Evolutionary conservation across 78 protist species (phyloP).

Genomic region (Diacronema lutheri): DNA sequence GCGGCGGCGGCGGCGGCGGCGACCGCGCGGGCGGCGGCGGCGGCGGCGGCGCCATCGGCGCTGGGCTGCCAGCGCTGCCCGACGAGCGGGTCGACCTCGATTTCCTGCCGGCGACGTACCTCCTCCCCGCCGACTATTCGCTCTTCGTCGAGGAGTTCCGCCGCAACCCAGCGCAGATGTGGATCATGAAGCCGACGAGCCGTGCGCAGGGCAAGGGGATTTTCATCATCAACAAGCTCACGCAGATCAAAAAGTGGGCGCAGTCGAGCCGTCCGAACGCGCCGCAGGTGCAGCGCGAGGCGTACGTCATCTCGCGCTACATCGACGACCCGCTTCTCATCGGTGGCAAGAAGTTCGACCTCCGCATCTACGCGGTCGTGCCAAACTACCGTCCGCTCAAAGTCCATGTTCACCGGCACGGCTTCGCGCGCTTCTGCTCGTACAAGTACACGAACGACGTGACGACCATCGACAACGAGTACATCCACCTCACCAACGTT

Average conservation of each 20-base stretch:
- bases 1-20: no score
- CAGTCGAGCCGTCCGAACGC: neutral
- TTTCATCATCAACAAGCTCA: conserved; percentile 49
- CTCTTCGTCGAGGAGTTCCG: conserved; percentile 73
- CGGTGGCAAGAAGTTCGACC: conserved; percentile 79
- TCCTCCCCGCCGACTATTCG: conserved; percentile 63
- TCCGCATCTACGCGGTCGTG: conserved; percentile 75
- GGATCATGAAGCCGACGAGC: conserved; percentile 86
- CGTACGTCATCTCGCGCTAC: conserved; percentile 40
- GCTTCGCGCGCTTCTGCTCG: conserved; percentile 65
- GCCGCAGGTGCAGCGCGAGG: neutral
- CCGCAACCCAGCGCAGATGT: conserved; percentile 12
- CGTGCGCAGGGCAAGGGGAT: conserved; percentile 73
- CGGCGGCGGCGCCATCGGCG: neutral
- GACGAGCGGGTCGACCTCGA: neutral
- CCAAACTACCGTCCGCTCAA: conserved; percentile 26
- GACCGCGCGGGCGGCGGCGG: no score
- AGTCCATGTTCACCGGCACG: conserved; percentile 26
- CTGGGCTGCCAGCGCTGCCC: no score
- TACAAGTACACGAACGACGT: conserved; percentile 41
- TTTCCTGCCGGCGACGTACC: conserved; percentile 20
- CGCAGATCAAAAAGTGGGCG: conserved; percentile 32
- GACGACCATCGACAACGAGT: conserved; percentile 35
- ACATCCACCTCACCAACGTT: conserved; percentile 78
- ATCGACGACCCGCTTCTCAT: conserved; percentile 66